These are phyloP conservation scores for Colletotrichum magnum DNA, from an alignment of 2,329 filamentous ascomycete genomes.

Conservation along the genomic window DNA sequence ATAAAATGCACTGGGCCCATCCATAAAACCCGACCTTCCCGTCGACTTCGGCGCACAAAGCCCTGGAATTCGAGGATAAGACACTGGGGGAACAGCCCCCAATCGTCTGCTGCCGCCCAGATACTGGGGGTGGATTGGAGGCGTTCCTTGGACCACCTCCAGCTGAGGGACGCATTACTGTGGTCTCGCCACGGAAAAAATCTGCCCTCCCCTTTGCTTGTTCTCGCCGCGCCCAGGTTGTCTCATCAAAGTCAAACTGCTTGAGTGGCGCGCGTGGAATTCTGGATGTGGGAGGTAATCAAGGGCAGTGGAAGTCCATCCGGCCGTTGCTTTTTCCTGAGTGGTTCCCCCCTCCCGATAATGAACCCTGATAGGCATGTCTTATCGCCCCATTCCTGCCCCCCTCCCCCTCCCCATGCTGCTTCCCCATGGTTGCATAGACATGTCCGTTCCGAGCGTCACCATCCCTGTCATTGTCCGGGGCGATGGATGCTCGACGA, in stretches of 20 bases:
- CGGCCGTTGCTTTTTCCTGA: slow-evolving; percentile 9
- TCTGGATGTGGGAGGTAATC: slow-evolving; percentile 16
- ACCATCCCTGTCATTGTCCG: slow-evolving; percentile 10
- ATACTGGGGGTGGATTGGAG: background rate
- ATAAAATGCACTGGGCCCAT: background rate
- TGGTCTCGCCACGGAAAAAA: no score
- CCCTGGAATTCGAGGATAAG: slow-evolving; percentile 6
- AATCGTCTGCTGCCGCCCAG: slow-evolving; percentile 3
- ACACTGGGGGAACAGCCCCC: slow-evolving; percentile 6
- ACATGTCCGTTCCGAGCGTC: background rate
- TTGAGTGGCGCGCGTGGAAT: slow-evolving; percentile 1
- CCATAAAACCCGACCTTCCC: background rate
- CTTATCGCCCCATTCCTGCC: background rate
- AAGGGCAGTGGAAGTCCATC: slow-evolving; percentile 6
- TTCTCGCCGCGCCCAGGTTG: background rate
- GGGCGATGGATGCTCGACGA: slow-evolving; percentile 7
- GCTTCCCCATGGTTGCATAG: background rate
- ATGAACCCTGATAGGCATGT: slow-evolving; percentile 11
- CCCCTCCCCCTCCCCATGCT: background rate
- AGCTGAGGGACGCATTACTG: no score
- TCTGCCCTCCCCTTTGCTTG: background rate
- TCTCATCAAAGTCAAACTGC: background rate
- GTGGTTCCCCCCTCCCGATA: slow-evolving; percentile 7
- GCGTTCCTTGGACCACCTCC: no score
- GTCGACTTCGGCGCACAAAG: slow-evolving; percentile 4